Percentiles rank a stretch among this genome's conserved stretches.
Evolutionary conservation across 257 asterid genomes (phyloP).

Genomic region (Gentiana dahurica): DNA sequence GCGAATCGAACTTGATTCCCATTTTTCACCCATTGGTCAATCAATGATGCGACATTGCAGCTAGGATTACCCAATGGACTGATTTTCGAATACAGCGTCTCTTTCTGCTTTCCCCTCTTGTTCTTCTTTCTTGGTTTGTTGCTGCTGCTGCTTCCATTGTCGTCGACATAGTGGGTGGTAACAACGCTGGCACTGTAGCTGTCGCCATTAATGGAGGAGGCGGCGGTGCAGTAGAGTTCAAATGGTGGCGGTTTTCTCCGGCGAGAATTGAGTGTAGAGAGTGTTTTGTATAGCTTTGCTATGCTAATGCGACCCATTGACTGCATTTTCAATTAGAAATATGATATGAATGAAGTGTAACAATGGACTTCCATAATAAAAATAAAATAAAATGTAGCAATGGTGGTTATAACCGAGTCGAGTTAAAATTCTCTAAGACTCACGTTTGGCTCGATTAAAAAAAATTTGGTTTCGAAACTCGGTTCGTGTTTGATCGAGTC

Average conservation of each 20-base stretch:
- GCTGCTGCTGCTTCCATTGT: background rate
- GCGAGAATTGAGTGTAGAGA: slow-evolving; percentile 2
- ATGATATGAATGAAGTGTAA: no score
- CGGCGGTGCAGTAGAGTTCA: slow-evolving; percentile 5
- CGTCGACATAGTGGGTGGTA: background rate
- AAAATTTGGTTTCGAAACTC: no score
- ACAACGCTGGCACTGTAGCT: no score
- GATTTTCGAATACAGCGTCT: slow-evolving; percentile 50
- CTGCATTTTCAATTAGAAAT: slow-evolving; percentile 5
- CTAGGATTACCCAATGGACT: slow-evolving; percentile 78
- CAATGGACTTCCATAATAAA: no score
- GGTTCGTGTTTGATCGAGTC: no score
- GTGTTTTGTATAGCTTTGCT: background rate
- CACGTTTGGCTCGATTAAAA: no score
- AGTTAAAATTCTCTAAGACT: no score
- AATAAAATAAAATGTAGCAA: no score
- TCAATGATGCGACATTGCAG: slow-evolving; percentile 35
- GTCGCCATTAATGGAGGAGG: no score
- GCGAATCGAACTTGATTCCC: no score
- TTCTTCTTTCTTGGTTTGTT: slow-evolving; percentile 5
- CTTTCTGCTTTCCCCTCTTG: slow-evolving; percentile 18
- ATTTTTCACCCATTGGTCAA: no score
- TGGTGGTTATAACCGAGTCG: no score
- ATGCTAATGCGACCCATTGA: background rate
- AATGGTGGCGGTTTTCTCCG: background rate